phyloP scores from a whole-genome alignment of 176 grass and related monocot genomes.

The Carex myosuroides region DNA sequence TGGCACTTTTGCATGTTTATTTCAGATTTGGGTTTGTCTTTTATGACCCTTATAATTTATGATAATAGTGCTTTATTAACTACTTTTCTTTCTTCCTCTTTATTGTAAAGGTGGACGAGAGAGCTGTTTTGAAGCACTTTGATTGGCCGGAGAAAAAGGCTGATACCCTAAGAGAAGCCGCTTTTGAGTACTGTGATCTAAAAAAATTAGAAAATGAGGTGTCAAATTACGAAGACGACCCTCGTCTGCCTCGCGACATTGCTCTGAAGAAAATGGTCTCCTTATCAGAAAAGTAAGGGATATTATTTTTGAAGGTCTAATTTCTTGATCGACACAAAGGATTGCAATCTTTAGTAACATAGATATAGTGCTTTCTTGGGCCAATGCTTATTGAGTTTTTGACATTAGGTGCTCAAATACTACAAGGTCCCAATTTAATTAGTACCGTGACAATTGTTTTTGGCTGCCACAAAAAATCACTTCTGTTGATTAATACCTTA shows the following conservation, averaged over 20 bases:
- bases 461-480: background rate
- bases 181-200: conserved; percentile 86
- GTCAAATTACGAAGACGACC: conserved; percentile 79
- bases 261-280: conserved; percentile 90
- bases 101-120: conserved; percentile 75
- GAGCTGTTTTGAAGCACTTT: conserved; percentile 96
- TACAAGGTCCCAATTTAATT: background rate
- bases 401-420: background rate
- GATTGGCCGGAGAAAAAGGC: conserved; percentile 99
- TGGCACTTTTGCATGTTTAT: background rate
- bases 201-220: conserved; percentile 91
- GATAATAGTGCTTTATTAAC: background rate
- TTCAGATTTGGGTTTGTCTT: background rate
- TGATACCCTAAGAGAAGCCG: conserved; percentile 84
- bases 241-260: conserved; percentile 69
- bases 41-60: background rate
- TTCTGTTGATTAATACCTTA: background rate
- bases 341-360: background rate
- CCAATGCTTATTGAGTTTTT: background rate
- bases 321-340: background rate
- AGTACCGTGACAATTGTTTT: background rate
- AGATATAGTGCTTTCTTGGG: background rate
- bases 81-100: conserved; percentile 20
- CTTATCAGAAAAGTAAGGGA: conserved; percentile 79
- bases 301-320: background rate